Evolutionary conservation across 257 asterid species (phyloP).

Genomic region (Voacanga thouarsii): DNA sequence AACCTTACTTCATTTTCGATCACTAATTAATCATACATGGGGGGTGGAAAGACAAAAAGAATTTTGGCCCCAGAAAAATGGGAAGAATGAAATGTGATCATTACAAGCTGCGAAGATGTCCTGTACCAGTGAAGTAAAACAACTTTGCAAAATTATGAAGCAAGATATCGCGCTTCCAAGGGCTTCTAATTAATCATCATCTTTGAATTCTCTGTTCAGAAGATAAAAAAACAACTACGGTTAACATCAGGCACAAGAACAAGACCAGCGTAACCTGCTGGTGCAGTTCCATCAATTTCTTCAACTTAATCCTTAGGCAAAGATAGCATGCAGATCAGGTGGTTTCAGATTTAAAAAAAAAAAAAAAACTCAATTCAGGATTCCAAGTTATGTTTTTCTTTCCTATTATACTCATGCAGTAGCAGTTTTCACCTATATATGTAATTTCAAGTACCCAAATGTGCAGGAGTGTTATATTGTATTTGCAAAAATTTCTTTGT

Average conservation of each 20-base stretch:
- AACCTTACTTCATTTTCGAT: neutral
- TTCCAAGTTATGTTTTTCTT: neutral
- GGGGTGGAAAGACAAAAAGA: neutral
- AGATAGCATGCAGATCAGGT: neutral
- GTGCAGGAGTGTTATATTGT: neutral
- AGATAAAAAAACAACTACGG: neutral
- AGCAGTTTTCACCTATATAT: neutral
- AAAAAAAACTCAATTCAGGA: too few relatives aligned
- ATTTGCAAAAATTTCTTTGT: neutral
- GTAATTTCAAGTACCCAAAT: neutral
- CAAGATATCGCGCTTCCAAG: neutral
- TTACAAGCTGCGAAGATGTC: neutral
- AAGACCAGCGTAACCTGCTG: too few relatives aligned
- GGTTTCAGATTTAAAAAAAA: too few relatives aligned
- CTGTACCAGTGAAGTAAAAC: neutral
- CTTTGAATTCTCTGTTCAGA: conserved; percentile 81
- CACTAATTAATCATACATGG: neutral
- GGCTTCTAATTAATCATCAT: conserved; percentile 75
- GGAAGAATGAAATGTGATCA: neutral
- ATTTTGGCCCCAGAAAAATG: conserved; percentile 2
- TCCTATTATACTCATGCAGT: too few relatives aligned
- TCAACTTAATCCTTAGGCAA: neutral
- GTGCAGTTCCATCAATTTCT: too few relatives aligned
- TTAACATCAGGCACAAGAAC: too few relatives aligned
- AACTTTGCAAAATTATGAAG: conserved; percentile 4